These are phyloP conservation scores for Sergeia podlipaevii DNA, from an alignment of 208 protist species.

Conservation along the genomic window DNA sequence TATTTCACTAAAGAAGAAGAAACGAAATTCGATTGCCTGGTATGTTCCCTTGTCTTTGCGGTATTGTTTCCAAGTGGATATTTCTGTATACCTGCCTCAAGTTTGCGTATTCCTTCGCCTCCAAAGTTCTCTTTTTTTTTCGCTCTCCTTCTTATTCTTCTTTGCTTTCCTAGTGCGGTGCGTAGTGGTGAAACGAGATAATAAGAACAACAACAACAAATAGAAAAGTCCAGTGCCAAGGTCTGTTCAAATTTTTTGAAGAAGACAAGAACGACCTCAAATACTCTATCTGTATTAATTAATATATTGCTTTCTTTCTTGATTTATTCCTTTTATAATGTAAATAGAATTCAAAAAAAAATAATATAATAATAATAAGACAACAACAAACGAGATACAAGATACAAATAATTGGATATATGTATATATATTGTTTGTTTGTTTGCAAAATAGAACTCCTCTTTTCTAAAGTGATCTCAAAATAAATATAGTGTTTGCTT, in stretches of 20 bases:
- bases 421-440: not conserved
- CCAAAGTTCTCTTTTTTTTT: no score
- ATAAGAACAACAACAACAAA: constrained; percentile 6
- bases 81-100: no score
- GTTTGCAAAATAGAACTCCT: constrained; percentile 2
- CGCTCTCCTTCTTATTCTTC: no score
- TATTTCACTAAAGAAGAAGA: not conserved
- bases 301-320: constrained; percentile 1
- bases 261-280: not conserved
- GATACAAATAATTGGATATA: constrained; percentile 2
- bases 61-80: no score
- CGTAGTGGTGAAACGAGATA: constrained; percentile 1
- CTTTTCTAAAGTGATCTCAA: not conserved
- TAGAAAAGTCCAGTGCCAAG: not conserved
- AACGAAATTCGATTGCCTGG: no score
- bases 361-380: not conserved
- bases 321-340: no score
- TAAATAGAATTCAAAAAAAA: constrained; percentile 12
- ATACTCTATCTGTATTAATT: no score
- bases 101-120: no score
- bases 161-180: no score
- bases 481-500: constrained; percentile 10
- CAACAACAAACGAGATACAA: constrained; percentile 5
- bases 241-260: constrained; percentile 1
- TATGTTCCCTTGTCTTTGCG: no score